phyloP scores from a whole-genome alignment of 352 stramenopile genomes.

The Hyaloperonospora brassicae region DNA sequence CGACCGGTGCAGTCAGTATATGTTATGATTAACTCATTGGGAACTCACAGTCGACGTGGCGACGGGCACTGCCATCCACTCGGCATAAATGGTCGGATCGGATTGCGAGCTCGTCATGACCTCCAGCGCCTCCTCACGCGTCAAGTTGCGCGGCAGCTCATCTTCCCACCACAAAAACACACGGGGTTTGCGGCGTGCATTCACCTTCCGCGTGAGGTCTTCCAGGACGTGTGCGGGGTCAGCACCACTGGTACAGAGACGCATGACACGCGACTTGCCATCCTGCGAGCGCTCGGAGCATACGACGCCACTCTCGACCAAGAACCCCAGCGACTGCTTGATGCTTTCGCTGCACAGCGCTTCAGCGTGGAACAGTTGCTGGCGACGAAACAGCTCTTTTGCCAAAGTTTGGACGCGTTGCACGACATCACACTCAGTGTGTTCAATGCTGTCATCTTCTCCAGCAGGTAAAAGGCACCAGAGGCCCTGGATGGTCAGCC shows the following conservation, averaged over 20 bases:
- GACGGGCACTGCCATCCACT: slow-evolving; percentile 26
- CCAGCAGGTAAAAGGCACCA: slow-evolving; percentile 27
- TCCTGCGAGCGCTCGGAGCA: slow-evolving; percentile 25
- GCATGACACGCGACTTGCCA: slow-evolving; percentile 25
- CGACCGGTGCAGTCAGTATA: too few species aligned
- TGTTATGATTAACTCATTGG: slow-evolving; percentile 19
- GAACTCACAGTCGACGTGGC: slow-evolving; percentile 1
- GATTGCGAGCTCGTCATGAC: slow-evolving; percentile 24
- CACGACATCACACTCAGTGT: slow-evolving; percentile 44
- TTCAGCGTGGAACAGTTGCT: slow-evolving; percentile 47
- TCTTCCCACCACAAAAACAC: slow-evolving; percentile 42
- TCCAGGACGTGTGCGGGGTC: slow-evolving; percentile 14
- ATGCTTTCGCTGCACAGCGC: slow-evolving; percentile 70
- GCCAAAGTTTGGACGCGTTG: slow-evolving; percentile 46
- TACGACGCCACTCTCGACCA: slow-evolving; percentile 40
- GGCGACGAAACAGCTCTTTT: slow-evolving; percentile 38
- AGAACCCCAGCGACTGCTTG: slow-evolving; percentile 63
- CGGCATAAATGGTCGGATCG: slow-evolving; percentile 27
- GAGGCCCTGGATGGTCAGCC: slow-evolving; percentile 44
- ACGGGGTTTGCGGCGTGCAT: slow-evolving; percentile 34
- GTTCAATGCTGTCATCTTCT: slow-evolving; percentile 5
- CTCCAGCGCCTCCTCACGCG: slow-evolving; percentile 17
- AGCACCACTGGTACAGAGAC: slow-evolving; percentile 10
- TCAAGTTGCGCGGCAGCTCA: slow-evolving; percentile 21
- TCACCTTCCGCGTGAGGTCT: slow-evolving; percentile 34